A percentile compares a stretch with the other conserved stretches of the same genome.
Conservation (phyloP, 2,329 filamentous ascomycete species). For the Diaporthe helianthi region DNA sequence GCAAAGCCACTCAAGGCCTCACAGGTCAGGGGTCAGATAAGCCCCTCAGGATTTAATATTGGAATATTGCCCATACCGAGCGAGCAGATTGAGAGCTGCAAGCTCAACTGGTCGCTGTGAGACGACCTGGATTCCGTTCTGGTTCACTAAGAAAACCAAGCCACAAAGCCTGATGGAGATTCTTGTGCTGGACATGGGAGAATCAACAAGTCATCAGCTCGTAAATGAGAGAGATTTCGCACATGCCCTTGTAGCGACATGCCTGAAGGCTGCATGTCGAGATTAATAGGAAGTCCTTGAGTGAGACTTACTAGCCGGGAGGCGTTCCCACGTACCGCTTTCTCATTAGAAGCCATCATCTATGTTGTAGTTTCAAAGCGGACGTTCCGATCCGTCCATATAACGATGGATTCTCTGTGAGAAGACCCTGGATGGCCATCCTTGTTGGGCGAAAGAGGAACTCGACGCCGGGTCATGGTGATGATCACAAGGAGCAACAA, state of each 20-base stretch:
- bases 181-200: too few relatives aligned
- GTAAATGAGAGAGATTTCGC: not conserved
- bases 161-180: too few relatives aligned
- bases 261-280: not conserved
- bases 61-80: slow-evolving; percentile 60
- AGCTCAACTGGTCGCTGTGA: slow-evolving; percentile 52
- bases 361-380: not conserved
- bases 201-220: too few relatives aligned
- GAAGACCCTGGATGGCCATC: not conserved
- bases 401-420: not conserved
- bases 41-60: slow-evolving; percentile 59
- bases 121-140: slow-evolving; percentile 52
- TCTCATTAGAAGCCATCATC: not conserved
- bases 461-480: not conserved
- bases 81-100: slow-evolving; percentile 62
- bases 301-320: not conserved
- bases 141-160: not conserved
- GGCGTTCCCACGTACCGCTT: too few relatives aligned
- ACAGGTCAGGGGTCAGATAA: slow-evolving; percentile 65
- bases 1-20: slow-evolving; percentile 36
- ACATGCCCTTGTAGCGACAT: not conserved
- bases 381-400: not conserved
- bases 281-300: not conserved
- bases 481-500: not conserved
- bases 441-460: not conserved